These are phyloP conservation scores for Cutaneotrichosporon sp. DNA, from an alignment of 1,284 basidiomycete species.

Conservation along the genomic window DNA sequence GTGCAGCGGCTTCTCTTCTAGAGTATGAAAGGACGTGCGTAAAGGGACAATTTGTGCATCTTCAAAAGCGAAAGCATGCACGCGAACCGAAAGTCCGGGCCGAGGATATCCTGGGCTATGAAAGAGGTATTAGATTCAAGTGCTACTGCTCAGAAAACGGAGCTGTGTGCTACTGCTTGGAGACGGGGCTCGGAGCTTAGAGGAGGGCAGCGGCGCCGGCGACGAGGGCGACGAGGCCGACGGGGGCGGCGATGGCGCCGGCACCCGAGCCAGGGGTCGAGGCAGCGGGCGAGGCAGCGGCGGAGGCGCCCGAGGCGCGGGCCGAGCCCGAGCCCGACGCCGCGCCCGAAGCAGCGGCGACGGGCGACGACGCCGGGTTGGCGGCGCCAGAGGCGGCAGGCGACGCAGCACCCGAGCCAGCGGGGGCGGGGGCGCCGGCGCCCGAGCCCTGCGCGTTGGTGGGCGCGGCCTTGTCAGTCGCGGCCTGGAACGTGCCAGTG, in stretches of 20 bases:
- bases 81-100: neutral
- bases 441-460: constrained; percentile 9
- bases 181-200: too few relatives aligned
- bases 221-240: constrained; percentile 33
- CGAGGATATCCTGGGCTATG: neutral
- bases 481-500: constrained; percentile 33
- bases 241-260: constrained; percentile 17
- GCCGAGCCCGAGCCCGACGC: constrained; percentile 12
- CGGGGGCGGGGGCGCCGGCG: constrained; percentile 14
- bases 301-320: constrained; percentile 4
- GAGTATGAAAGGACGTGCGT: neutral
- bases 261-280: constrained; percentile 5
- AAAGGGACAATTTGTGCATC: neutral
- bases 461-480: constrained; percentile 18
- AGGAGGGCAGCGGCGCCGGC: constrained; percentile 42
- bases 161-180: too few relatives aligned
- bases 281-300: constrained; percentile 5
- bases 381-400: neutral
- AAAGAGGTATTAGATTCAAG: neutral
- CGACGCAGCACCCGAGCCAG: constrained; percentile 12
- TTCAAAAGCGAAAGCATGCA: neutral
- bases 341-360: constrained; percentile 17
- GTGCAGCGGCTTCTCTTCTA: neutral
- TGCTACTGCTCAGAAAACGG: neutral
- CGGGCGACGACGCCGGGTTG: constrained; percentile 5